Evolutionary conservation across 2,329 filamentous ascomycete genomes (phyloP).

Genomic region (Alternaria rosae): DNA sequence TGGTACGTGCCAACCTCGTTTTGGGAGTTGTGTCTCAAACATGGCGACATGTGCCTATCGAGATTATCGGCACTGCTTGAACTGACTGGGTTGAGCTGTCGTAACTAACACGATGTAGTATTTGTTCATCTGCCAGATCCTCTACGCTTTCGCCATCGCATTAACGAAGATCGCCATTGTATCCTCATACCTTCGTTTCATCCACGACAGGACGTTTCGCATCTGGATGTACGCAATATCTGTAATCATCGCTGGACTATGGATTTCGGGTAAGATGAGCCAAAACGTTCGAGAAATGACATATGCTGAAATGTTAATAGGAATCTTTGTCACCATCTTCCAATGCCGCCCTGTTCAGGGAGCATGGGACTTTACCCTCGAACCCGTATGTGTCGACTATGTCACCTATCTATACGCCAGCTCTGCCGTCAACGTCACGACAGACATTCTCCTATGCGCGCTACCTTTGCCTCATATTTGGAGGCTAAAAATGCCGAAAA

Average conservation of each 20-base stretch:
- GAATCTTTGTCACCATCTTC: constrained; percentile 38
- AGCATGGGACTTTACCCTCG: constrained; percentile 34
- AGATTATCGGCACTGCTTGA: neutral
- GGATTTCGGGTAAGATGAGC: constrained; percentile 26
- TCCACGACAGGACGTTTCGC: constrained; percentile 28
- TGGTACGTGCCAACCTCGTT: constrained; percentile 20
- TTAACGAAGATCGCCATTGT: constrained; percentile 41
- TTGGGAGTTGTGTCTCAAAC: neutral
- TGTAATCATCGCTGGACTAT: constrained; percentile 23
- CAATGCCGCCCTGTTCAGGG: constrained; percentile 32
- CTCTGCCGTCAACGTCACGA: constrained; percentile 33
- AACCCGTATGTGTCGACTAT: constrained; percentile 29
- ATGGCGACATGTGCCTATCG: neutral
- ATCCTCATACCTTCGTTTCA: constrained; percentile 37
- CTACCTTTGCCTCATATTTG: constrained; percentile 37
- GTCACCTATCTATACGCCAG: constrained; percentile 37
- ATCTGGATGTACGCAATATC: constrained; percentile 27
- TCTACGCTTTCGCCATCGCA: constrained; percentile 38
- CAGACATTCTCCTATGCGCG: constrained; percentile 33
- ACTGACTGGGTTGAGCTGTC: neutral
- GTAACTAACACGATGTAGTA: constrained; percentile 24
- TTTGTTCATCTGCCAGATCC: constrained; percentile 34
- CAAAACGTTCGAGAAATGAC: neutral
- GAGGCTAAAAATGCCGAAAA: constrained; percentile 35
- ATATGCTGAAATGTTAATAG: constrained; percentile 4